Evolutionary conservation across 139 green algal genomes (phyloP).

Genomic region (Volvox africanus): DNA sequence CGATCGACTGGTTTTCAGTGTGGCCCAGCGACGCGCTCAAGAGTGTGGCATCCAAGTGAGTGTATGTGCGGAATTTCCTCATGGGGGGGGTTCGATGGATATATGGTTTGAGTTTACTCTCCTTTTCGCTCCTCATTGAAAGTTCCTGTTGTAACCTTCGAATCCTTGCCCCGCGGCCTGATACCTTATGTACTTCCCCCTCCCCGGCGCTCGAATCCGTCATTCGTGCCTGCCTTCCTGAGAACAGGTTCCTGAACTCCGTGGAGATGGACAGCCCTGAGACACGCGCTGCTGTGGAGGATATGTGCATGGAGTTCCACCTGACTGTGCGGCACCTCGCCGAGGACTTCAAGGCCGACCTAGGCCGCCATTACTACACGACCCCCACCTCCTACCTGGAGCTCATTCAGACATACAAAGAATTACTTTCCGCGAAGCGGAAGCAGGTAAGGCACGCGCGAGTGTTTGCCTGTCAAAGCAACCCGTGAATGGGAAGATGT

Average conservation of each 20-base stretch:
- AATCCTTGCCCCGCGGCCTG: too few species aligned
- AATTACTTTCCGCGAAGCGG: constrained; percentile 68
- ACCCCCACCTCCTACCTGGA: constrained; percentile 82
- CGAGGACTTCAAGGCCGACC: constrained; percentile 55
- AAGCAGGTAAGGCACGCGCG: constrained; percentile 25
- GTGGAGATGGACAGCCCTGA: constrained; percentile 65
- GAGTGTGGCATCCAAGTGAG: constrained; percentile 72
- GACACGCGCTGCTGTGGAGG: constrained; percentile 62
- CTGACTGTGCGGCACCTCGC: constrained; percentile 63
- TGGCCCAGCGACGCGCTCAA: constrained; percentile 81
- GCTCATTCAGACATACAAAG: constrained; percentile 78
- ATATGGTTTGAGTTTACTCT: too few species aligned
- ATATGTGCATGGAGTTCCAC: constrained; percentile 81
- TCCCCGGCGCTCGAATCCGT: too few species aligned
- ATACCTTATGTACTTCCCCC: too few species aligned
- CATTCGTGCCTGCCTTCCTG: too few species aligned
- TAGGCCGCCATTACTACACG: constrained; percentile 71
- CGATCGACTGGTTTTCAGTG: constrained; percentile 78
- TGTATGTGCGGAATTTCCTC: background rate
- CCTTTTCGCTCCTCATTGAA: too few species aligned
- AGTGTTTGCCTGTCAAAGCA: too few species aligned
- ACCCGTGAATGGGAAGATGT: too few species aligned
- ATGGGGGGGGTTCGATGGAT: too few species aligned
- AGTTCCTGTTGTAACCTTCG: too few species aligned
- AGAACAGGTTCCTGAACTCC: constrained; percentile 62